Percentiles rank a stretch among this genome's conserved stretches.
Evolutionary conservation across 192 early-diverging fungal species (phyloP).

Genomic region (Coemansia sp.): DNA sequence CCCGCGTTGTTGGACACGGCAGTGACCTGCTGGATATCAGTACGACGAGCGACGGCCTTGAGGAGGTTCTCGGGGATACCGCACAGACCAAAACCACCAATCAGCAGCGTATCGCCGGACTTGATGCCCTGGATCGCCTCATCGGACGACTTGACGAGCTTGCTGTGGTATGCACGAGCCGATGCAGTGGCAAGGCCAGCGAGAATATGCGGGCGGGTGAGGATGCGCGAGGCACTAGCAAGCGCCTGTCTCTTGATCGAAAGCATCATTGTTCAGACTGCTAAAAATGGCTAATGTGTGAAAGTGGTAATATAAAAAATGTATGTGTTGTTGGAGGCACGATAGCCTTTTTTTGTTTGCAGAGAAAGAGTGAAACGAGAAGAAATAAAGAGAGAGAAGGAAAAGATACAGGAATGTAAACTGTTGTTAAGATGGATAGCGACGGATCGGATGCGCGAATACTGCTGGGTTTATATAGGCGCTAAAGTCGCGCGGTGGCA

Average conservation of each 20-base stretch:
- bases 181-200: slow-evolving; percentile 19
- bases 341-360: background rate
- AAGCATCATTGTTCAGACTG: slow-evolving; percentile 19
- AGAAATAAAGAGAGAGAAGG: background rate
- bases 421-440: background rate
- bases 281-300: background rate
- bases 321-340: background rate
- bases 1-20: slow-evolving; percentile 81
- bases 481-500: slow-evolving; percentile 1
- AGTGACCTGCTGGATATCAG: slow-evolving; percentile 64
- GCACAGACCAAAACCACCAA: slow-evolving; percentile 74
- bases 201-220: slow-evolving; percentile 29
- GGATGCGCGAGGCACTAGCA: slow-evolving; percentile 25
- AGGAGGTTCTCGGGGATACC: slow-evolving; percentile 81
- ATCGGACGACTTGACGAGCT: slow-evolving; percentile 59
- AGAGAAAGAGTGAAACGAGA: background rate
- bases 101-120: slow-evolving; percentile 61
- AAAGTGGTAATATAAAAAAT: background rate
- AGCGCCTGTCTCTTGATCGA: slow-evolving; percentile 39
- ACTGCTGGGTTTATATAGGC: background rate
- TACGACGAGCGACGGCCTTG: slow-evolving; percentile 61
- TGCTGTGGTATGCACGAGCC: slow-evolving; percentile 49
- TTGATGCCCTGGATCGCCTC: slow-evolving; percentile 65
- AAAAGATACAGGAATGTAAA: background rate
- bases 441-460: background rate